Evolutionary conservation across 1,139 yeast species (phyloP).

Genomic region (Suhomyces kunorum): DNA sequence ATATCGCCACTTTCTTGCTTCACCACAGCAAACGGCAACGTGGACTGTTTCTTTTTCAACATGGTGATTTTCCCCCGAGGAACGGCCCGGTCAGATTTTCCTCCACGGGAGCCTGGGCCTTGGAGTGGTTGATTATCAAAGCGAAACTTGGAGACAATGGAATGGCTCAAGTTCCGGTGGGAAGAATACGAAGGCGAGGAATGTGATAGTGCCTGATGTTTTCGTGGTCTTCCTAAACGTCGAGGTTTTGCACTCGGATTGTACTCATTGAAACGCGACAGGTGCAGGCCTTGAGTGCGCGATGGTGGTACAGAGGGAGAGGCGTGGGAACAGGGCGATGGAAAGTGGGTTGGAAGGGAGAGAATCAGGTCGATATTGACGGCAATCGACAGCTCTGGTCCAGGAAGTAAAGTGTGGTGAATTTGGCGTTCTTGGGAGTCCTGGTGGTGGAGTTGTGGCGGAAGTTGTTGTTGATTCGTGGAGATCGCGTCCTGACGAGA

Average conservation of each 20-base stretch:
- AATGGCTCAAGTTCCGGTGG: constrained; percentile 32
- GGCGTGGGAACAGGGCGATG: neutral
- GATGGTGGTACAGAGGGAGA: neutral
- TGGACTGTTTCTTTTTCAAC: constrained; percentile 12
- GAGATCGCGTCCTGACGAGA: neutral
- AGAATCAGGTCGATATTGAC: neutral
- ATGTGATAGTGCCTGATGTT: constrained; percentile 21
- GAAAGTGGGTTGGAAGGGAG: neutral
- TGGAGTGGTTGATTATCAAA: constrained; percentile 40
- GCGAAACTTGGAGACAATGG: constrained; percentile 39
- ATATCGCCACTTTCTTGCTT: neutral
- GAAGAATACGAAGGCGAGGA: constrained; percentile 30
- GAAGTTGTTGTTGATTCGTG: neutral
- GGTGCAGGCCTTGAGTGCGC: constrained; percentile 6
- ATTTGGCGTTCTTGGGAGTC: neutral
- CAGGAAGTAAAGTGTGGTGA: neutral
- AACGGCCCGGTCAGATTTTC: constrained; percentile 25
- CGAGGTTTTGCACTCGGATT: constrained; percentile 34
- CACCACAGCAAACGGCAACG: constrained; percentile 8
- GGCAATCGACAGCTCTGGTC: neutral
- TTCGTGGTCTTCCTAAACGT: constrained; percentile 42
- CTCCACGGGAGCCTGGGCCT: constrained; percentile 51
- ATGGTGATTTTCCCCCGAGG: constrained; percentile 34
- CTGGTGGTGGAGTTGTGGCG: neutral
- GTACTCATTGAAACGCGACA: constrained; percentile 35